phyloP scores from a whole-genome alignment of 148 eudicot genomes.

The Rhododendron ferrugineum region DNA sequence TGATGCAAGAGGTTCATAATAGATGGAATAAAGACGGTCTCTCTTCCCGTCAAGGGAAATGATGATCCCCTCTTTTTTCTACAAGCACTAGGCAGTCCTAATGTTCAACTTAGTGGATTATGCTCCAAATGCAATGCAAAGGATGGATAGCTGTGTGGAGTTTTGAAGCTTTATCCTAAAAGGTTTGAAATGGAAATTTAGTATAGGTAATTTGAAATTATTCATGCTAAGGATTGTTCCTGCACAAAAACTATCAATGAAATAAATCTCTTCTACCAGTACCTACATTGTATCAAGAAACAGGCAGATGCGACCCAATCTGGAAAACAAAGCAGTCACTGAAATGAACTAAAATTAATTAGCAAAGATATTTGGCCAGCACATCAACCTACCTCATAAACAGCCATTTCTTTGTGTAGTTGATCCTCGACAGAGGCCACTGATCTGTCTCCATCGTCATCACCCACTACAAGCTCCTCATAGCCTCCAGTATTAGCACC shows the following conservation, averaged over 20 bases:
- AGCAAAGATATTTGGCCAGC: background rate
- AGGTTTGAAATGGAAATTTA: background rate
- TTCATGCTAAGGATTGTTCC: background rate
- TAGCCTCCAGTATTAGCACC: constrained; percentile 36
- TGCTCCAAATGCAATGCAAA: background rate
- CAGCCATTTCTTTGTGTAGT: constrained; percentile 82
- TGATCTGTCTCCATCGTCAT: constrained; percentile 79
- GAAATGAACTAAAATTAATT: background rate
- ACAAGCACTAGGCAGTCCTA: background rate
- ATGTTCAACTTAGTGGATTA: background rate
- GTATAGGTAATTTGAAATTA: too few species aligned
- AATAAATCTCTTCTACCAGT: background rate
- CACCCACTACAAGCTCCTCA: constrained; percentile 74
- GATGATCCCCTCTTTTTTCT: background rate
- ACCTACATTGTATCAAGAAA: background rate
- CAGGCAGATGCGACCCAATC: background rate
- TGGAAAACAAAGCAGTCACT: background rate
- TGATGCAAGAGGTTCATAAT: background rate
- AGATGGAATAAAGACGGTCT: background rate
- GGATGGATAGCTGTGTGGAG: background rate
- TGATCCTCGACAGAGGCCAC: constrained; percentile 93
- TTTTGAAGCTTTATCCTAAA: background rate
- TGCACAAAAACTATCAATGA: background rate
- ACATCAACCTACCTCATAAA: constrained; percentile 68
- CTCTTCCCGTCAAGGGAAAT: background rate